These are phyloP conservation scores for Chlorociboria aeruginascens DNA, from an alignment of 495 filamentous ascomycete genomes.

Conservation along the genomic window DNA sequence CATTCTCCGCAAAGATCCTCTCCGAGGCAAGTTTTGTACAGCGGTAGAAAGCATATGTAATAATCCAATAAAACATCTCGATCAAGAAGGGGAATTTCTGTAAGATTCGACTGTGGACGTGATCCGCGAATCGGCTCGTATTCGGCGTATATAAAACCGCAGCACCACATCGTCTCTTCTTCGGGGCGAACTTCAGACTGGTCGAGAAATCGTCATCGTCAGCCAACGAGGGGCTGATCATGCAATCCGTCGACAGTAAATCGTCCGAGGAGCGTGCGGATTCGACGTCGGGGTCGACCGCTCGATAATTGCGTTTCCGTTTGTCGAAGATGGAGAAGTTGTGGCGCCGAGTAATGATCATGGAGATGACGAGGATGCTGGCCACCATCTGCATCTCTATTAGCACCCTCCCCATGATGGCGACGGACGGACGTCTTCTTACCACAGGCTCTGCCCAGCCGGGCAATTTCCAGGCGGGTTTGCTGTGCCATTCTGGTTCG, in stretches of 20 bases:
- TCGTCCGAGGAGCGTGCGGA: slow-evolving; percentile 29
- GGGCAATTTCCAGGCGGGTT: slow-evolving; percentile 35
- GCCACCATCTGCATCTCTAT: slow-evolving; percentile 37
- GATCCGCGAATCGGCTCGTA: slow-evolving; percentile 41
- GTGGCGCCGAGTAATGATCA: slow-evolving; percentile 42
- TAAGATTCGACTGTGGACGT: slow-evolving; percentile 49
- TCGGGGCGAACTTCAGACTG: slow-evolving; percentile 31
- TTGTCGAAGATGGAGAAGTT: slow-evolving; percentile 33
- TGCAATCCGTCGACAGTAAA: slow-evolving; percentile 22
- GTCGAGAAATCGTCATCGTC: slow-evolving; percentile 13
- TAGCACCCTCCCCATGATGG: background rate
- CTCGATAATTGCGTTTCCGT: slow-evolving; percentile 21
- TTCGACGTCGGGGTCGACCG: slow-evolving; percentile 25
- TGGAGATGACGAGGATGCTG: slow-evolving; percentile 43
- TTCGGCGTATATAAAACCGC: slow-evolving; percentile 40
- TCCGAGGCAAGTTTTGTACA: slow-evolving; percentile 29
- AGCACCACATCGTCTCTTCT: slow-evolving; percentile 34
- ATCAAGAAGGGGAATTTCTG: slow-evolving; percentile 54
- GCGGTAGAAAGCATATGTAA: slow-evolving; percentile 52
- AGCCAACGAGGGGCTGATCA: slow-evolving; percentile 11
- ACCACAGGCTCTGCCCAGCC: slow-evolving; percentile 50
- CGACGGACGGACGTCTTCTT: slow-evolving; percentile 9
- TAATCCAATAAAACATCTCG: slow-evolving; percentile 62
- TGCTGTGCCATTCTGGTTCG: slow-evolving; percentile 26
- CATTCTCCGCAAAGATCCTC: slow-evolving; percentile 45